Conservation (phyloP, 345 rosid genomes). For the Erucastrum elatum region DNA sequence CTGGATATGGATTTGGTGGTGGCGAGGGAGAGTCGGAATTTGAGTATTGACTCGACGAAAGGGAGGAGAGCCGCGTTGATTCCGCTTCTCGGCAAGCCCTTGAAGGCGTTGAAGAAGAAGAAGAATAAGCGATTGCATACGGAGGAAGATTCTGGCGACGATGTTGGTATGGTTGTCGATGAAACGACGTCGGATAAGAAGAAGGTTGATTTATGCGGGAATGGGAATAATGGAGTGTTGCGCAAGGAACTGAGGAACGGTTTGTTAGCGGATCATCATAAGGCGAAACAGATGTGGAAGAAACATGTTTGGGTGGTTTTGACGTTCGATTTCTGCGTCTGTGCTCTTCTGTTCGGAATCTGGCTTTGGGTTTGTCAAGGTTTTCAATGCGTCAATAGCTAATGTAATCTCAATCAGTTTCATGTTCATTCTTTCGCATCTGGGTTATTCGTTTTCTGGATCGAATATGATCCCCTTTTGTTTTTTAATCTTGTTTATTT, state of each 20-base stretch:
- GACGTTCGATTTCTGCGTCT: conserved; percentile 69
- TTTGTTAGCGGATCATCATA: conserved; percentile 40
- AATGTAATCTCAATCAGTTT: conserved; percentile 25
- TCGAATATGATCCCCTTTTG: conserved; percentile 11
- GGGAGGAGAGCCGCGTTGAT: conserved; percentile 44
- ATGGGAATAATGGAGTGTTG: conserved; percentile 42
- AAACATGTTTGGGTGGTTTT: conserved; percentile 82
- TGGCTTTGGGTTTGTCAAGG: conserved; percentile 96
- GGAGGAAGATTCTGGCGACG: conserved; percentile 25
- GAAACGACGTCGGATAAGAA: conserved; percentile 58
- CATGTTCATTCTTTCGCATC: neutral
- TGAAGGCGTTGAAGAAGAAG: conserved; percentile 62
- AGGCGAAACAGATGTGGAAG: conserved; percentile 88
- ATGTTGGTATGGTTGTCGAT: neutral
- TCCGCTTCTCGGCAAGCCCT: conserved; percentile 56
- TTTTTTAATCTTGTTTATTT: conserved; percentile 7
- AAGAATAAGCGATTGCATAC: conserved; percentile 59
- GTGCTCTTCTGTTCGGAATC: conserved; percentile 68
- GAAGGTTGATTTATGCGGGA: conserved; percentile 44
- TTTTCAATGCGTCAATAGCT: conserved; percentile 73
- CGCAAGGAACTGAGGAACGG: conserved; percentile 56
- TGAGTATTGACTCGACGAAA: conserved; percentile 49
- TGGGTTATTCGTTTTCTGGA: too few relatives aligned
- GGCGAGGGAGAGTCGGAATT: conserved; percentile 41
- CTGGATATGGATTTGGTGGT: conserved; percentile 48